These are phyloP conservation scores for Dictyophora rubrovolvata DNA, from an alignment of 768 basidiomycete species.

Conservation along the genomic window DNA sequence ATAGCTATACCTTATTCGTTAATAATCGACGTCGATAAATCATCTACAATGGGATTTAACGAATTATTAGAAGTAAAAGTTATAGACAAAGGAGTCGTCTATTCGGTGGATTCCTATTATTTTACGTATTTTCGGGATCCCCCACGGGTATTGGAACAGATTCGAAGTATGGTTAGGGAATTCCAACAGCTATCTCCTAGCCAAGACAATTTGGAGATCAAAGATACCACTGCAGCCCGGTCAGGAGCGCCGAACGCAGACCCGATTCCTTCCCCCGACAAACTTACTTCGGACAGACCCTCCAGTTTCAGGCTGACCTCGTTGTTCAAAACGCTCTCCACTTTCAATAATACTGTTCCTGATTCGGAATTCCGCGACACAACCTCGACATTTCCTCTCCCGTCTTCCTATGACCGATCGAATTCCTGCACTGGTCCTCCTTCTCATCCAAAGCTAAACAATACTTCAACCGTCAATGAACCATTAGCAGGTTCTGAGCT, in stretches of 20 bases:
- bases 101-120: constrained; percentile 79
- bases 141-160: constrained; percentile 64
- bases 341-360: background rate
- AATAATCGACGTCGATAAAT: constrained; percentile 81
- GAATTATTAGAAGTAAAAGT: constrained; percentile 95
- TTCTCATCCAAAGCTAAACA: constrained; percentile 20
- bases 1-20: constrained; percentile 92
- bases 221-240: constrained; percentile 19
- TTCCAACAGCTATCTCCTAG: constrained; percentile 12
- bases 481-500: constrained; percentile 15
- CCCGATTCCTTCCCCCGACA: background rate
- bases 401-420: constrained; percentile 11
- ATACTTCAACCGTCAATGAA: constrained; percentile 18
- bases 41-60: constrained; percentile 86
- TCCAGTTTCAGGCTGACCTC: constrained; percentile 56
- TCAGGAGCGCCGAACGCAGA: background rate
- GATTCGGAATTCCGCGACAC: background rate
- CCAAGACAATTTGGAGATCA: constrained; percentile 13
- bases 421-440: constrained; percentile 9
- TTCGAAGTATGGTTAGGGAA: constrained; percentile 63
- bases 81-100: constrained; percentile 50
- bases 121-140: constrained; percentile 91
- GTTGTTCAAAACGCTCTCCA: constrained; percentile 53
- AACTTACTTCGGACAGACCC: background rate
- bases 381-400: constrained; percentile 30